Evolutionary conservation across 2,329 filamentous ascomycete genomes (phyloP), one percentile per base, ranked within the genome.

Genomic region (Colletotrichum nymphaeae): DNA sequence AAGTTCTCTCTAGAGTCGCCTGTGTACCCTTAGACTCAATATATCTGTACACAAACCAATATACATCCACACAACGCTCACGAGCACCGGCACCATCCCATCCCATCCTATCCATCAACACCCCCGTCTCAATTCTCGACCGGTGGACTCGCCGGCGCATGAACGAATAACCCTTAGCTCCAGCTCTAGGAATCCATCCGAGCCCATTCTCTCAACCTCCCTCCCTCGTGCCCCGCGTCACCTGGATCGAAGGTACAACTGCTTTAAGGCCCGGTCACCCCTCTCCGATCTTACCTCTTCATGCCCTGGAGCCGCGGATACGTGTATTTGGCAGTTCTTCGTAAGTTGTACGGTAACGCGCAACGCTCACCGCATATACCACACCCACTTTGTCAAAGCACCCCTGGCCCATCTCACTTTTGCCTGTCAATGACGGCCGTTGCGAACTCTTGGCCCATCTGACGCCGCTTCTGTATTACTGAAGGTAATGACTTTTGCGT

Each of bases 111-210:
- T 67, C 53, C 37, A 28, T 28, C 62, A 37, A 9, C 16, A 37
- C 49, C 60, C 5, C 49, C 49, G 49, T 64, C 49, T 32, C 63
- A 58, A 69, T 30, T n/a, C 37, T 73, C 59, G 32, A 55, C 67
- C 55, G 55, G 59, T 56, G 46, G 55, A 66, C 60, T 73, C 26
- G 53, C 66, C 35, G 67, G 67, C 49, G 71, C 67, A 73, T 66
- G 35, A 73, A 70, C 60, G 67, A 73, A 52, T 22, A 57, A 56
- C 60, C 62, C 62, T 73, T 71, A 71, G 71, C 71, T 58, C 71
- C 56, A 62, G 35, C 62, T 71, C 49, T 66, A 62, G 62, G 56
- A 58, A 62, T 62, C 62, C 67, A 65, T 65, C 62, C 70, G 56
- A 73, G 60, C 28, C 49, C 26, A 22, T 56, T 49, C 49, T 59